Base-by-base conservation (phyloP, 192 early-diverging fungal genomes). In the Gigaspora rosea region DNA sequence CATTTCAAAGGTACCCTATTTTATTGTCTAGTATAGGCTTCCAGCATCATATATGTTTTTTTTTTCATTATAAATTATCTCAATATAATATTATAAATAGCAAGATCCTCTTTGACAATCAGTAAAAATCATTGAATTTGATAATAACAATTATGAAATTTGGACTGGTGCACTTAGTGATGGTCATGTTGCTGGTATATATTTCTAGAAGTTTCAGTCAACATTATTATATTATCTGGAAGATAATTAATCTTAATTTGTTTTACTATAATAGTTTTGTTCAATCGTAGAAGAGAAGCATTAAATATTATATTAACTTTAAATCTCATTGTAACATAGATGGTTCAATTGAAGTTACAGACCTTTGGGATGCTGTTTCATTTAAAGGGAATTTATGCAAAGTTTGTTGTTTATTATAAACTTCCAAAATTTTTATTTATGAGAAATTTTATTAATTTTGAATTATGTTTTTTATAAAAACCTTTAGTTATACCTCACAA, bases 91-190 rank as follows among this genome's bases (percentile, higher is more conserved):
- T 35, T 35, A 36, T n/a, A 7, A 36, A 33, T 65, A 65, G 63
- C 90, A 91, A 80, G 90, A 91, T 73, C 64, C 82, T 10, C 80
- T 90, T 1, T 87, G 88, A 4, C 76, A 70, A 70, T 70, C 68
- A 1, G 68, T 52, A 52, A 51, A 51, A 32, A 49, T 71, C 5
- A n/a, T 22, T 4, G 6, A 71, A 51, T 13, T n/a, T 49, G 22
- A 11, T 13, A 27, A 8, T 12, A 27, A 27, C 27, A 36, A 2
- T 41, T 71, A 11, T 2, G 68, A 71, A 32, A 71, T 71, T 52
- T 71, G 68, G 68, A 15, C 49, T 52, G 68, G 68, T 8, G 49
- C 48, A 52, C 33, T 71, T 50, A 50, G 47, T 35, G 68, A 71
- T 49, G 68, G 68, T 51, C 47, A 71, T 7, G 68, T 52, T 20